A percentile compares a stretch with the other conserved stretches of the same genome.
phyloP scores from a whole-genome alignment of 2,329 filamentous ascomycete species.

The Aspergillus sclerotialis region DNA sequence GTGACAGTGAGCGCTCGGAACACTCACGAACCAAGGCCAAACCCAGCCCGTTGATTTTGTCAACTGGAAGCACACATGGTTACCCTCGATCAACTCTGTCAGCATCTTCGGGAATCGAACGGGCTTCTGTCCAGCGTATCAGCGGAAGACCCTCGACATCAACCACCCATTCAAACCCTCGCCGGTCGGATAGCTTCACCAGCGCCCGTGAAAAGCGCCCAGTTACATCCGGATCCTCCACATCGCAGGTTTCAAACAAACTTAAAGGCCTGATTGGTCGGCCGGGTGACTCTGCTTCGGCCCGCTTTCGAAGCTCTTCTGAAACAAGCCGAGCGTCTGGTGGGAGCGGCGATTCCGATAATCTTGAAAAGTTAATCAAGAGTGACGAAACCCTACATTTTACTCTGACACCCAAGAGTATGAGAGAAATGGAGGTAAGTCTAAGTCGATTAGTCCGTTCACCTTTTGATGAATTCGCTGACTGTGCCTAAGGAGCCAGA shows the following conservation, averaged over 20 bases:
- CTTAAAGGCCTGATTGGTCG: constrained; percentile 36
- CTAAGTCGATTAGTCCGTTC: neutral
- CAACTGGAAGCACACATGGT: constrained; percentile 16
- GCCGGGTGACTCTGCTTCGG: constrained; percentile 21
- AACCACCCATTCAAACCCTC: constrained; percentile 18
- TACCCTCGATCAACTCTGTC: constrained; percentile 12
- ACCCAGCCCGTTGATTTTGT: constrained; percentile 18
- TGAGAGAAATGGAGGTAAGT: constrained; percentile 68
- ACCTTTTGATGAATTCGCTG: neutral
- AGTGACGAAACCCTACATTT: constrained; percentile 78
- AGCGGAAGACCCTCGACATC: constrained; percentile 23
- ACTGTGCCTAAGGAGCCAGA: constrained; percentile 22
- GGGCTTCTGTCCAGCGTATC: constrained; percentile 36
- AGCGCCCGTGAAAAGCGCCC: constrained; percentile 32
- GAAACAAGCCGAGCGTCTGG: constrained; percentile 26
- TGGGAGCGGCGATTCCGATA: constrained; percentile 32
- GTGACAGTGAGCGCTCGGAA: constrained; percentile 21
- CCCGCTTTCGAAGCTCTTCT: constrained; percentile 28
- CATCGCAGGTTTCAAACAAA: constrained; percentile 34
- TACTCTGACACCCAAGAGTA: constrained; percentile 71
- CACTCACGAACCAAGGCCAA: constrained; percentile 19
- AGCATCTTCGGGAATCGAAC: constrained; percentile 23
- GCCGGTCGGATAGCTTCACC: constrained; percentile 34
- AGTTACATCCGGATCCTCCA: constrained; percentile 32
- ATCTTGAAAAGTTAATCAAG: constrained; percentile 73